Conservation (phyloP, 1,139 yeast genomes). For the Martiniozyma asiatica region DNA sequence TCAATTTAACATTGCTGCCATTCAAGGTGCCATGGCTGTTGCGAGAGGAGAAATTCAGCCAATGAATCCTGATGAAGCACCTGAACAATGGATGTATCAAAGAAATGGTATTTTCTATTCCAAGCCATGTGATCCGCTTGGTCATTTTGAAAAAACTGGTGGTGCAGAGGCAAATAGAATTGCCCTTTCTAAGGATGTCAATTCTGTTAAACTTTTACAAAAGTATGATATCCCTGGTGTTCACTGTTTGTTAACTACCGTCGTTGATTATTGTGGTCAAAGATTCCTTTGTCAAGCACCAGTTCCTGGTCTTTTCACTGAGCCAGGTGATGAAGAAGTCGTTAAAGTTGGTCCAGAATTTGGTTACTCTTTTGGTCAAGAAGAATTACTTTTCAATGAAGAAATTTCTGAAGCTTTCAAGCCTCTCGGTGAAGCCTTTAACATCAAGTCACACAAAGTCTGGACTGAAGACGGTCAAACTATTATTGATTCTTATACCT, state of each 20-base stretch:
- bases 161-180: constrained; percentile 83
- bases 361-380: constrained; percentile 54
- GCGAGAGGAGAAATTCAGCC: constrained; percentile 65
- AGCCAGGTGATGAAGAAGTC: constrained; percentile 24
- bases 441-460: constrained; percentile 58
- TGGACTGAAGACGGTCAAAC: constrained; percentile 30
- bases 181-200: constrained; percentile 68
- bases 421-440: constrained; percentile 63
- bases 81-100: constrained; percentile 54
- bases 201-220: constrained; percentile 59
- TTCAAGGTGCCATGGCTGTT: constrained; percentile 68
- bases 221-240: constrained; percentile 54
- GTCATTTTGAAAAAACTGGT: constrained; percentile 53
- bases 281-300: constrained; percentile 90
- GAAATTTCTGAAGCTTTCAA: constrained; percentile 40
- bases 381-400: constrained; percentile 32
- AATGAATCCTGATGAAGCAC: constrained; percentile 65
- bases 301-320: constrained; percentile 85
- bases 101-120: constrained; percentile 84
- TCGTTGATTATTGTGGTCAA: constrained; percentile 83
- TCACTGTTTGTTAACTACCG: constrained; percentile 62
- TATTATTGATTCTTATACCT: constrained; percentile 43
- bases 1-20: constrained; percentile 69
- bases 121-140: constrained; percentile 62
- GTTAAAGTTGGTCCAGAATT: constrained; percentile 28